A percentile compares a stretch with the other conserved stretches of the same genome.
Conservation (phyloP, 1,139 yeast genomes). For the Pichiaceae sp. region DNA sequence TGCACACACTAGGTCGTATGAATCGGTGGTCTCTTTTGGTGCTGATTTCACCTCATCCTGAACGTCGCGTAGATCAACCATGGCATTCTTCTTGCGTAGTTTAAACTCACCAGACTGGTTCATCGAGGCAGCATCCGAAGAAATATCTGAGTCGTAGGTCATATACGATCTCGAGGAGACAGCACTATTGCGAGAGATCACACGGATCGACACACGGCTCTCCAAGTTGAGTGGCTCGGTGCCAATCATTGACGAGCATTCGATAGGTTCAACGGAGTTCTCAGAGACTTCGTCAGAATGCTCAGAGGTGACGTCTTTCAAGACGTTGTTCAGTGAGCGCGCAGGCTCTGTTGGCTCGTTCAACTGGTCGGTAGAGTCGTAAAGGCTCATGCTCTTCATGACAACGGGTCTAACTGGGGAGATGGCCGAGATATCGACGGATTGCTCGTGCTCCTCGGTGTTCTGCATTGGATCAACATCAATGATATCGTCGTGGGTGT, state of each 20-base stretch:
- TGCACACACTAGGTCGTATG: not conserved
- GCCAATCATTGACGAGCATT: constrained; percentile 2
- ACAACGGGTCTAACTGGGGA: not conserved
- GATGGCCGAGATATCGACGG: not conserved
- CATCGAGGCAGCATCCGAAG: constrained; percentile 17
- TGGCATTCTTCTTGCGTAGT: constrained; percentile 9
- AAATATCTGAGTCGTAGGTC: constrained; percentile 49
- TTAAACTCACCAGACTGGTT: not conserved
- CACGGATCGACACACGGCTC: constrained; percentile 17
- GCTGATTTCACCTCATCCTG: constrained; percentile 2
- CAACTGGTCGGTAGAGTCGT: not conserved
- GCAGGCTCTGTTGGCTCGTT: not conserved
- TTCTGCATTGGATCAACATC: constrained; percentile 3
- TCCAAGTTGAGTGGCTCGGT: not conserved
- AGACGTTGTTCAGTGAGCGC: not conserved
- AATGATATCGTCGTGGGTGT: constrained; percentile 8
- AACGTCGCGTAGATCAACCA: constrained; percentile 8
- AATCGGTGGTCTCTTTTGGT: not conserved
- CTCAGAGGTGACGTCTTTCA: not conserved
- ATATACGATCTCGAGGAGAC: constrained; percentile 42
- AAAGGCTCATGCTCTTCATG: not conserved
- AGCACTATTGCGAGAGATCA: constrained; percentile 17
- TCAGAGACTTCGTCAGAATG: not conserved
- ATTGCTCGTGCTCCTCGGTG: not conserved
- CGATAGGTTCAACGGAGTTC: not conserved